Base-by-base conservation (phyloP, 345 rosid species). In the Boechera divaricarpa region DNA sequence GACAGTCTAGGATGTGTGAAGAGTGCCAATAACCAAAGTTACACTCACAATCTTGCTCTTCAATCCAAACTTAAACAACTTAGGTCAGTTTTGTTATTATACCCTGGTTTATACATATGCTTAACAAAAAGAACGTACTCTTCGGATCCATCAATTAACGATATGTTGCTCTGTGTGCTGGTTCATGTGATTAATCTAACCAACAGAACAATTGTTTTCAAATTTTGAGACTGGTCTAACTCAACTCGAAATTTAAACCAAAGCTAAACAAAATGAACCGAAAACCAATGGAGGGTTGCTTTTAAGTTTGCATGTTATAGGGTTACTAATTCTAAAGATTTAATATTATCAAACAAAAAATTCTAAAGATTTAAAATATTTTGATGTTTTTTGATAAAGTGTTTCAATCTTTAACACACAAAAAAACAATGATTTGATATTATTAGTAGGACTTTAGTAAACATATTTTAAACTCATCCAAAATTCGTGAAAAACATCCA, bases 1-100 rank as follows among this genome's bases (percentile, higher is more conserved):
- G 98, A 94, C 59, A 79, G 71, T 10, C 33, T 94, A 3, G 98
- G 98, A 24, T 90, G 98, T 51, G 94, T 88, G 10, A 79, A 87
- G 85, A 92, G 89, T 52, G 84, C 38, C 56, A 92, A 90, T 83
- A 78, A 85, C 71, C 87, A 85, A 64, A 83, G 77, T 80, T 64
- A 51, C 81, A 21, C 74, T 33, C 95, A 94, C 77, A 94, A 89
- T 47, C 55, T 75, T 13, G 80, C 52, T 11, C 90, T 90, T 35
- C 85, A 83, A 77, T 76, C 74, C 42, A 79, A 56, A 57, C 74
- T 92, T 12, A 52, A 62, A 39, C 86, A 80, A 49, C 94, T 92
- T 32, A 75, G 82, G 82, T 79, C 60, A 68, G 79, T 51, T 48
- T 3, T 41, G 44, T 51, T 58, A 18, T n/a, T 32, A 54, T 65